These are phyloP conservation scores for Arthrobotrys entomopaga DNA, from an alignment of 2,329 filamentous ascomycete species.

Conservation along the genomic window DNA sequence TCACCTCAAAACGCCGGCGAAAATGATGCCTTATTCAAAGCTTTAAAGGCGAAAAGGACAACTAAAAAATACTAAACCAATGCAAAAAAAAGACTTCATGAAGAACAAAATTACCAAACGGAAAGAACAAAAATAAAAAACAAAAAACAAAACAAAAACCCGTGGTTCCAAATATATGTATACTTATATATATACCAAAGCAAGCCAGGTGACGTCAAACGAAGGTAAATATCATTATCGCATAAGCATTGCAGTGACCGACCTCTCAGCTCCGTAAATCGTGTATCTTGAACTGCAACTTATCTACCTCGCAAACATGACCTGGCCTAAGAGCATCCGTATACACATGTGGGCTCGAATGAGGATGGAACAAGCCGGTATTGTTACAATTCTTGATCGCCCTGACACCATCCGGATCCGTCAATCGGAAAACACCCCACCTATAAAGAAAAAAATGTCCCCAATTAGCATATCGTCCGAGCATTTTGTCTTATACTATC, in stretches of 20 bases:
- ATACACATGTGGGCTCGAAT: constrained; percentile 66
- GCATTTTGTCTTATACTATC: constrained; percentile 48
- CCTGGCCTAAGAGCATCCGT: constrained; percentile 66
- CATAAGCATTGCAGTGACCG: no score
- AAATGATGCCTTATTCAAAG: not conserved
- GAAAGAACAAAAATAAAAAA: no score
- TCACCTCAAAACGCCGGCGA: constrained; percentile 2
- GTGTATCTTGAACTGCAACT: constrained; percentile 72
- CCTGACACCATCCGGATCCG: constrained; percentile 88
- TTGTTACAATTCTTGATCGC: constrained; percentile 83
- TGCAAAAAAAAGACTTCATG: no score
- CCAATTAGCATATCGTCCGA: constrained; percentile 11
- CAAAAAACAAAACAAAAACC: no score
- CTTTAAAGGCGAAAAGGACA: no score
- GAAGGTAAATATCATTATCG: no score
- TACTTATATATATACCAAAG: no score
- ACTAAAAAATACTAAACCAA: no score
- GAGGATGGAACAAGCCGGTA: constrained; percentile 84
- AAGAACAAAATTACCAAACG: no score
- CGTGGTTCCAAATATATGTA: no score
- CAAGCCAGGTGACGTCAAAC: no score
- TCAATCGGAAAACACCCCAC: constrained; percentile 91
- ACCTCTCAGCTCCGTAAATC: constrained; percentile 66
- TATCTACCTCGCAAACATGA: constrained; percentile 70
- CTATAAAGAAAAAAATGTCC: constrained; percentile 63